Conservation (phyloP, 495 filamentous ascomycete species). For the Chaetomium cochliodes region DNA sequence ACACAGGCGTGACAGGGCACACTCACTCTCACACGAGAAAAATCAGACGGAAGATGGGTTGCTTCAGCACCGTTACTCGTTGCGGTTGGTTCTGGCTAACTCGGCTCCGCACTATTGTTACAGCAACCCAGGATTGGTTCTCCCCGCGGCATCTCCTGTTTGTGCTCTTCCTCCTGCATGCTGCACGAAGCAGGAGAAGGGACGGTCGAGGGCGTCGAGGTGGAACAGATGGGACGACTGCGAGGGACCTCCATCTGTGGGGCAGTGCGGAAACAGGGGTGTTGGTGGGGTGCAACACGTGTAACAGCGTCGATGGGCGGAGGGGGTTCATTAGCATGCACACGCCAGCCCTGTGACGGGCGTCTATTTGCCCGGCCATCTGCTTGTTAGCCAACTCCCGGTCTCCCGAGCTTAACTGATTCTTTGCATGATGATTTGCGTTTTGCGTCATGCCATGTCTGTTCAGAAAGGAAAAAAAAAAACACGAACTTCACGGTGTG, state of each 20-base stretch:
- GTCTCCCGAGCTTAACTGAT: neutral
- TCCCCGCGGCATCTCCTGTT: slow-evolving; percentile 10
- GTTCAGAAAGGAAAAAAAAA: too few relatives aligned
- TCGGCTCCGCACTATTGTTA: neutral
- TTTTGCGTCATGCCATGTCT: neutral
- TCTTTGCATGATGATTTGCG: neutral
- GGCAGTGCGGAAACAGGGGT: slow-evolving; percentile 9
- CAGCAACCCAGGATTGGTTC: neutral
- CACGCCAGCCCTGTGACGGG: neutral
- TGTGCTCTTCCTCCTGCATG: slow-evolving; percentile 18
- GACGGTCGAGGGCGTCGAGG: neutral
- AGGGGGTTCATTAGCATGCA: slow-evolving; percentile 9
- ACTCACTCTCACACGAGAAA: neutral
- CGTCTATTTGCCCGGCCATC: neutral
- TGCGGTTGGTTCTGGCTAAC: neutral
- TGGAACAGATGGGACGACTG: neutral
- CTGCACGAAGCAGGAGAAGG: slow-evolving; percentile 15
- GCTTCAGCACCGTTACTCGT: neutral
- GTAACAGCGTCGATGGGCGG: slow-evolving; percentile 27
- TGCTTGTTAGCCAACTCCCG: neutral
- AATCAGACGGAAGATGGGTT: neutral
- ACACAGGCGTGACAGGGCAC: too few relatives aligned
- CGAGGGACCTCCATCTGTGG: neutral
- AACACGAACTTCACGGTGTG: too few relatives aligned
- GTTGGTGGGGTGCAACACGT: slow-evolving; percentile 28